Evolutionary conservation across 2,329 filamentous ascomycete species (phyloP), one percentile per base, ranked within the genome.

Genomic region (Anisogramma anomala): DNA sequence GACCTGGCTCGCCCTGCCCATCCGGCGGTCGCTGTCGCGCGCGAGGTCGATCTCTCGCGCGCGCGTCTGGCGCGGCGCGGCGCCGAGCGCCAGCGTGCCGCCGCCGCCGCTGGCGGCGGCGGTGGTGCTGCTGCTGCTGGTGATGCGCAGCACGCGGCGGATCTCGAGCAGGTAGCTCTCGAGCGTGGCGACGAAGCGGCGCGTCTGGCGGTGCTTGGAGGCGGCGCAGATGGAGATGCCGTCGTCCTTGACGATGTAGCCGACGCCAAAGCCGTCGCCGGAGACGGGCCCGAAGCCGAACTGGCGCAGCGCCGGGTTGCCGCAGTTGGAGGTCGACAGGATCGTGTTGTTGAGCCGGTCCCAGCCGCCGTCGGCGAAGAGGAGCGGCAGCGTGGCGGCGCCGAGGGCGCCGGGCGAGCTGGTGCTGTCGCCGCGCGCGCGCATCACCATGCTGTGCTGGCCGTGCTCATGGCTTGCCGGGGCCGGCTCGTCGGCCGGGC

Each of bases 161-260:
- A 96, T 85, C 59, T 98, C 91, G 10, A 94, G 68, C 36, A 96
- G 74, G 59, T 96, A 98, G 47, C 76, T 81, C 60, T 96, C 91
- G 2, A 96, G 66, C 0, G 86, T 84, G 54, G 94, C 86, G 46
- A 96, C 78, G 56, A 91, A 93, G 5, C 91, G 80, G 51, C 79
- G 79, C 0, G 91, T 98, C 64, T 98, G 91, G 30, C 91, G 70
- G 59, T 98, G 91, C 63, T 95, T 95, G 55, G 83, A 91, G 11
- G 82, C 84, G 1, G 88, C 87, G 60, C 91, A 96, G 47, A 98
- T 89, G 34, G 81, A 86, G 46, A 96, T 84, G 36, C 77, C 74
- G 39, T 91, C 84, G 51, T 93, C 86, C 63, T 98, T 98, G 72
- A 98, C 95, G 55, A 98, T 96, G 65, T 98, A 98, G 2, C 91